Evolutionary conservation across 768 basidiomycete genomes (phyloP).

Genomic region (Solioccasus polychromus): DNA sequence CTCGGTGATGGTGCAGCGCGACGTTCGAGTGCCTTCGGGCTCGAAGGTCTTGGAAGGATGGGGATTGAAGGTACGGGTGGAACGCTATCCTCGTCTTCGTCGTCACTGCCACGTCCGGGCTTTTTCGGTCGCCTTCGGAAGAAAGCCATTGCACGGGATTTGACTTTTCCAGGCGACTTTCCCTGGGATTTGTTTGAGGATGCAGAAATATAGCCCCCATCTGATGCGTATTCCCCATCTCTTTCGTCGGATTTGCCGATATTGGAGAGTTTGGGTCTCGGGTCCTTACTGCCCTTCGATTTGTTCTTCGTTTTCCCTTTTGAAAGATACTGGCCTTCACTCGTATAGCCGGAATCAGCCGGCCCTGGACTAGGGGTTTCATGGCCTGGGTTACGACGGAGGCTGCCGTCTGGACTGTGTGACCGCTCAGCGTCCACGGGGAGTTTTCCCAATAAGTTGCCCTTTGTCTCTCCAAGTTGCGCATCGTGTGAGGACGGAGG

Average conservation of each 20-base stretch:
- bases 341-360: slow-evolving; percentile 25
- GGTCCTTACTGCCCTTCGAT: slow-evolving; percentile 17
- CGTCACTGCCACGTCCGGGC: slow-evolving; percentile 22
- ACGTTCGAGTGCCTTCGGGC: slow-evolving; percentile 27
- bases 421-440: slow-evolving; percentile 13
- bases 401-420: slow-evolving; percentile 23
- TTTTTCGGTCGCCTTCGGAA: slow-evolving; percentile 32
- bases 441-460: neutral
- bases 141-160: slow-evolving; percentile 33
- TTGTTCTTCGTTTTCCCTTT: slow-evolving; percentile 20
- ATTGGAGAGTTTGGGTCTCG: slow-evolving; percentile 17
- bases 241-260: slow-evolving; percentile 15
- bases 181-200: slow-evolving; percentile 32
- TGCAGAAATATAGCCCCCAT: slow-evolving; percentile 33
- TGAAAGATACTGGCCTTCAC: slow-evolving; percentile 33
- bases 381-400: slow-evolving; percentile 7
- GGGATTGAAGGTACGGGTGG: slow-evolving; percentile 34
- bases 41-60: slow-evolving; percentile 25
- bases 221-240: slow-evolving; percentile 25
- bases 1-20: slow-evolving; percentile 22
- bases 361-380: slow-evolving; percentile 15
- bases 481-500: slow-evolving; percentile 9
- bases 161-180: slow-evolving; percentile 27
- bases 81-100: slow-evolving; percentile 28
- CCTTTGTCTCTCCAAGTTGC: neutral